Conservation (phyloP, 2,329 filamentous ascomycete species). For the Colletotrichum spaethianum region DNA sequence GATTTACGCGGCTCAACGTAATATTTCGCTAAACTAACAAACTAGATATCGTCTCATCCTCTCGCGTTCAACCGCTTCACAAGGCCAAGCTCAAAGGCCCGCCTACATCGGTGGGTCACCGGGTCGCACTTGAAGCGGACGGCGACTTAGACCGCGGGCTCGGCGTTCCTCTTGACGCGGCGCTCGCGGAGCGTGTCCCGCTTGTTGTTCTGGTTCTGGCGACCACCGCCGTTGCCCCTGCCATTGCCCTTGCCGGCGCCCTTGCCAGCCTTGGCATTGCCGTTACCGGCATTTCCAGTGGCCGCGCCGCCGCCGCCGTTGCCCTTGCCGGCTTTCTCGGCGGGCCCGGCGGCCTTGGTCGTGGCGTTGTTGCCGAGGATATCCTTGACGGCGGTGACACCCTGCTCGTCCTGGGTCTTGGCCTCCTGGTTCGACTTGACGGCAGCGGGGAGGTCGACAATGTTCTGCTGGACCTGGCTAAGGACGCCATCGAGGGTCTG, state of each 20-base stretch:
- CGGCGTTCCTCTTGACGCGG: conserved; percentile 20
- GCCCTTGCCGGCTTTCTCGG: conserved; percentile 39
- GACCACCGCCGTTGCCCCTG: conserved; percentile 1
- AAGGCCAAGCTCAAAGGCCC: neutral
- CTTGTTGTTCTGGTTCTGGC: conserved; percentile 32
- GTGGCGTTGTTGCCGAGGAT: conserved; percentile 52
- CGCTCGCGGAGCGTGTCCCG: conserved; percentile 11
- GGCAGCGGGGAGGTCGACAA: conserved; percentile 61
- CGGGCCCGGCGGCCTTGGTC: conserved; percentile 49
- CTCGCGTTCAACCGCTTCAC: neutral
- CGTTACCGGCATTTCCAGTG: conserved; percentile 23
- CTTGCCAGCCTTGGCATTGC: neutral
- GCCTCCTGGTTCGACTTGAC: conserved; percentile 60
- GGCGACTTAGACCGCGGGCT: neutral
- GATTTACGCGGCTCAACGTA: neutral
- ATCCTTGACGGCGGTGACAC: conserved; percentile 56
- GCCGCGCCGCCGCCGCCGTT: too few species aligned
- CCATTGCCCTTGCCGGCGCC: neutral
- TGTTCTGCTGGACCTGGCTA: conserved; percentile 65
- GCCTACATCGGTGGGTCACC: neutral
- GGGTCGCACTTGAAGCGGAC: neutral
- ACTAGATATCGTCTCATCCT: neutral
- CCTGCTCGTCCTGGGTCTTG: conserved; percentile 47
- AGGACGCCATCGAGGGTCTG: conserved; percentile 61
- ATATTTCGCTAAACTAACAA: conserved; percentile 19